These are phyloP conservation scores for Arabidopsis arenosa DNA, from an alignment of 345 rosid genomes.

Conservation along the genomic window DNA sequence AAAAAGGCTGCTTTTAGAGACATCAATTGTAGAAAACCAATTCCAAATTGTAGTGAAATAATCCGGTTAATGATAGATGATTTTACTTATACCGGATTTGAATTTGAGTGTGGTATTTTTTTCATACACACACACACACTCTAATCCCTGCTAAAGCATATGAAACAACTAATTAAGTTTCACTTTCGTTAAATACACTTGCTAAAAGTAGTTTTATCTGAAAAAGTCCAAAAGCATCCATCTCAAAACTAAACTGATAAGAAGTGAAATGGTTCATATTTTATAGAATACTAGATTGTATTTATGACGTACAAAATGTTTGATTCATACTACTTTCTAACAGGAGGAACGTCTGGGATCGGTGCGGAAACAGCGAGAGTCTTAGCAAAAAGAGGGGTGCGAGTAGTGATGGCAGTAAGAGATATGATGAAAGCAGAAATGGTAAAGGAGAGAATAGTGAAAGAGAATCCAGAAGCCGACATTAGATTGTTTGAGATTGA, in stretches of 20 bases:
- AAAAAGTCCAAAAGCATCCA: background rate
- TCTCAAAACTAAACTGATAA: background rate
- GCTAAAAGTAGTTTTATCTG: no score
- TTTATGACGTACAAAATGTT: background rate
- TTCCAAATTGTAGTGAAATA: conserved; percentile 4
- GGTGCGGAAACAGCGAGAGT: conserved; percentile 93
- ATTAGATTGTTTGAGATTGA: conserved; percentile 69
- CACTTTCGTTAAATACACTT: no score
- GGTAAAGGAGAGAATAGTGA: conserved; percentile 59
- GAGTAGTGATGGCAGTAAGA: conserved; percentile 85
- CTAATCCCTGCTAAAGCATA: no score
- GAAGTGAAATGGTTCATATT: conserved; percentile 8
- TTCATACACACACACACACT: no score
- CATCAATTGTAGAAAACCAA: conserved; percentile 10
- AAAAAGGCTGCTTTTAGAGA: conserved; percentile 19
- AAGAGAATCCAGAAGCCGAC: conserved; percentile 68
- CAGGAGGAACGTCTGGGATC: conserved; percentile 95
- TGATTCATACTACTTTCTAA: background rate
- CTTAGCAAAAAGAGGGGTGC: conserved; percentile 79
- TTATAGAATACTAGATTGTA: background rate
- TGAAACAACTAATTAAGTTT: no score
- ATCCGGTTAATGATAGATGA: background rate
- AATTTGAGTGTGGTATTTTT: background rate
- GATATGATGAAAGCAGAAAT: conserved; percentile 70
- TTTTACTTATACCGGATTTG: no score